These are phyloP conservation scores for Conoideocrella luteorostrata DNA, from an alignment of 2,329 filamentous ascomycete species.

Conservation along the genomic window DNA sequence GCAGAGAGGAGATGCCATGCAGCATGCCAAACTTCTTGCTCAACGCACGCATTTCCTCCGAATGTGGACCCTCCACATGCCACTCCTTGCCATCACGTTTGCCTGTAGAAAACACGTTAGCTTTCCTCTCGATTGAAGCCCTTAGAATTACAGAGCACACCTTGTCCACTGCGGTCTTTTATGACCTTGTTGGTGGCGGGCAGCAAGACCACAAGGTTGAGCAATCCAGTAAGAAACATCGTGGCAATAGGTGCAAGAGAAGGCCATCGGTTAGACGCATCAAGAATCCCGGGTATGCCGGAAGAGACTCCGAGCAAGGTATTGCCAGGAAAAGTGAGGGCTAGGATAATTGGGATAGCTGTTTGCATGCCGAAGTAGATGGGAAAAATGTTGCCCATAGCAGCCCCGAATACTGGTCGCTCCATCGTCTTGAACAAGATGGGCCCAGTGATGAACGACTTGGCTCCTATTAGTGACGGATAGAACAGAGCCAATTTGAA, in stretches of 20 bases:
- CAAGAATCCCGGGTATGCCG: slow-evolving; percentile 50
- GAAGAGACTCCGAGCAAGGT: slow-evolving; percentile 38
- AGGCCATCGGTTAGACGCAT: slow-evolving; percentile 52
- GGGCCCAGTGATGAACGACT: slow-evolving; percentile 71
- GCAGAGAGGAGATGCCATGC: slow-evolving; percentile 73
- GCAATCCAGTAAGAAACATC: slow-evolving; percentile 63
- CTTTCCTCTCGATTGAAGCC: background rate
- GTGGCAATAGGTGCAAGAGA: slow-evolving; percentile 63
- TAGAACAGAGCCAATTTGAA: no score
- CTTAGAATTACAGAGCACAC: slow-evolving; percentile 36
- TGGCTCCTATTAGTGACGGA: no score
- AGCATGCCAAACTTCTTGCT: slow-evolving; percentile 74
- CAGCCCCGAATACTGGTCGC: slow-evolving; percentile 70
- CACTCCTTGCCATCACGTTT: slow-evolving; percentile 84
- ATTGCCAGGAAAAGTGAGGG: slow-evolving; percentile 73
- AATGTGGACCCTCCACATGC: slow-evolving; percentile 73
- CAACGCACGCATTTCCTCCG: slow-evolving; percentile 72
- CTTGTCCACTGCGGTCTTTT: slow-evolving; percentile 70
- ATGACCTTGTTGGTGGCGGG: slow-evolving; percentile 72
- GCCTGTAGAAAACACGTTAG: slow-evolving; percentile 42
- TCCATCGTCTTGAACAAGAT: slow-evolving; percentile 72
- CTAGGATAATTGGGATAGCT: slow-evolving; percentile 62
- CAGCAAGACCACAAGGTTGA: slow-evolving; percentile 66
- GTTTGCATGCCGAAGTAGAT: slow-evolving; percentile 86
- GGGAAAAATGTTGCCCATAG: slow-evolving; percentile 78